Evolutionary conservation across 163 green algal species (phyloP), one percentile per base, ranked within the genome.

Genomic region (Prototheca cutis): DNA sequence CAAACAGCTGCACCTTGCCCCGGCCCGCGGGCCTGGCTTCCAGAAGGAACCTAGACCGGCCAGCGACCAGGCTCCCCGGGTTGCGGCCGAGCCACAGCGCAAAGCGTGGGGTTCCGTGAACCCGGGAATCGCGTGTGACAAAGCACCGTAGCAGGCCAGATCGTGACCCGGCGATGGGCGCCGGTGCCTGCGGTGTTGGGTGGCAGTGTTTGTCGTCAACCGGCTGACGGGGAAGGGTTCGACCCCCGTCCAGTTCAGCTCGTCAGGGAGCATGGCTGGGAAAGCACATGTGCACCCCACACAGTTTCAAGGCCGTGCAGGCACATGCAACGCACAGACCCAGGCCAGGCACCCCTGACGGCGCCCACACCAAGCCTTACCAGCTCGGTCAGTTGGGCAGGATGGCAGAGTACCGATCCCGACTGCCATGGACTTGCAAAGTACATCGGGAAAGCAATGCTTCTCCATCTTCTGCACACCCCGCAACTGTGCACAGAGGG

Each of bases 81-180:
- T 62, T 59, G 58, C 61, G 70, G 28, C 68, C 68, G 10, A 65
- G 61, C 55, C 31, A 57, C 18, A 70, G 58, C 3, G 62, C 53
- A 53, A 71, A 71, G 61, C 54, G 45, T 33, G n/a, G 49, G n/a
- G 21, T 8, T 4, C 62, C 54, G 32, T 45, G 32, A 19, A 40
- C 34, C 5, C 61, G 40, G 40, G 40, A 8, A 7, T 76, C 68
- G 27, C 63, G 62, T 23, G 52, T 36, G 45, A 76, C 58, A 48
- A 67, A 72, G 36, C 69, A 72, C 53, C 70, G 69, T 13, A 77
- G 61, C 23, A 77, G 55, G 30, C 69, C 69, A 24, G 47, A 66
- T 21, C 59, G 54, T 4, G 58, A 70, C 51, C 59, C 59, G 1
- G 32, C 23, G 17, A 61, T 36, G 27, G 40, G 29, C 40, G 48